Evolutionary conservation across 208 protist genomes (phyloP), one percentile per base, ranked within the genome.

Genomic region (Leptomonas seymouri): DNA sequence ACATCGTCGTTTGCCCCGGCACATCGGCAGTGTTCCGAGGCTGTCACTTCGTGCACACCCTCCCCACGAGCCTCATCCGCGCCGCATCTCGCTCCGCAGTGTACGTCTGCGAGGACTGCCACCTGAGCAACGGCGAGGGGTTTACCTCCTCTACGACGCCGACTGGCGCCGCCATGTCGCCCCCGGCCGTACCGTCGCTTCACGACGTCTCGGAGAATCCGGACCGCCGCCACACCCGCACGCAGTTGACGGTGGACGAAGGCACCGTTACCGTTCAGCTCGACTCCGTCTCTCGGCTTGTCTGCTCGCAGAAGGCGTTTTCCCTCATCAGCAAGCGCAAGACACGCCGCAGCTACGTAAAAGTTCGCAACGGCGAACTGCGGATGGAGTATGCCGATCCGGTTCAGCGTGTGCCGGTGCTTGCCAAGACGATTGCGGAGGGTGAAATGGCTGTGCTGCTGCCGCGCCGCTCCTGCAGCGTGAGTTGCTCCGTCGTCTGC

Each of bases 1-100:
- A 87, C 46, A 53, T 94, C 23, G 70, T 82, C 30, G 45, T 77
- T 1, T 73, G 72, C n/a, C 80, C 79, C 3, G 63, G 70, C 42
- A 87, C 76, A 4, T 65, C 79, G 48, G 89, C 85, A 18, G 67
- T 82, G 51, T 91, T 94, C 67, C 73, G 69, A 0, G 63, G 62
- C 45, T 89, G 84, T 56, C 45, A 46, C 55, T 94, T 86, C 68
- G 53, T 50, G 9, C 54, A 67, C 31, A 16, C 56, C 7, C 50
- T 39, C 14, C 30, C 65, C 49, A 23, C 23, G 20, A 78, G 76
- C 39, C 58, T 82, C 39, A 54, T 82, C 41, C 71, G 59, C 63
- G 28, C 60, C 12, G 28, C 71, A 1, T 51, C 48, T 18, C 62
- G 51, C 46, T 41, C 65, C 8, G 27, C 71, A 3, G 54, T 71